These are phyloP conservation scores for Lentinula sp. DNA, from an alignment of 768 basidiomycete species.

Conservation along the genomic window DNA sequence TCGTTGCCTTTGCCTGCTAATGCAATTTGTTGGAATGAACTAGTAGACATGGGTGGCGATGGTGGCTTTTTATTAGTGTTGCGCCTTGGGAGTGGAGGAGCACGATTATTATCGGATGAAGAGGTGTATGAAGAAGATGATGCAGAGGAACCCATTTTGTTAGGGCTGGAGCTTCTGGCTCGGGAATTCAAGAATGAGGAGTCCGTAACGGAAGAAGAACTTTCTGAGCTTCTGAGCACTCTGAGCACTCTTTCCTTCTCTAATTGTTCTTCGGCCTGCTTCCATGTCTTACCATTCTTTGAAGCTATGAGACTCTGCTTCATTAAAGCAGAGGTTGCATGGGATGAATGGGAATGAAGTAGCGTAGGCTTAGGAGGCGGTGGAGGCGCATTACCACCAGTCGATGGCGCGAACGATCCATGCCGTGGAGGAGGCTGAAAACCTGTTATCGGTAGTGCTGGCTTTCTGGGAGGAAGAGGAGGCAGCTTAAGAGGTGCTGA, in stretches of 20 bases:
- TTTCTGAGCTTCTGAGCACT: constrained; percentile 54
- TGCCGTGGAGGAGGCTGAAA: constrained; percentile 33
- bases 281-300: constrained; percentile 64
- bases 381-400: constrained; percentile 7
- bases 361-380: constrained; percentile 27
- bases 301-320: constrained; percentile 69
- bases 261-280: constrained; percentile 60
- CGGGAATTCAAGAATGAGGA: constrained; percentile 12
- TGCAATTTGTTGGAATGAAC: constrained; percentile 42
- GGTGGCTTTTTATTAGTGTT: constrained; percentile 12
- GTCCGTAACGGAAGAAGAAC: constrained; percentile 23
- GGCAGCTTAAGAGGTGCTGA: constrained; percentile 23
- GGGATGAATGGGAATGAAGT: constrained; percentile 15
- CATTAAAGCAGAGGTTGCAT: constrained; percentile 61
- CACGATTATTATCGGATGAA: constrained; percentile 2
- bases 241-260: constrained; percentile 67
- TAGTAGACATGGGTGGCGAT: constrained; percentile 35
- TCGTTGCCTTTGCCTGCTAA: constrained; percentile 20
- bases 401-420: constrained; percentile 15
- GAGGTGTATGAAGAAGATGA: constrained; percentile 9
- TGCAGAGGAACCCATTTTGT: constrained; percentile 12
- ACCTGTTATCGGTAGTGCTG: constrained; percentile 19
- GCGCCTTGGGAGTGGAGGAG: constrained; percentile 11
- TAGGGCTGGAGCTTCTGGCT: constrained; percentile 24
- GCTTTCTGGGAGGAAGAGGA: constrained; percentile 50